Conservation (phyloP, 2,329 filamentous ascomycete genomes). For the Alternaria solani region DNA sequence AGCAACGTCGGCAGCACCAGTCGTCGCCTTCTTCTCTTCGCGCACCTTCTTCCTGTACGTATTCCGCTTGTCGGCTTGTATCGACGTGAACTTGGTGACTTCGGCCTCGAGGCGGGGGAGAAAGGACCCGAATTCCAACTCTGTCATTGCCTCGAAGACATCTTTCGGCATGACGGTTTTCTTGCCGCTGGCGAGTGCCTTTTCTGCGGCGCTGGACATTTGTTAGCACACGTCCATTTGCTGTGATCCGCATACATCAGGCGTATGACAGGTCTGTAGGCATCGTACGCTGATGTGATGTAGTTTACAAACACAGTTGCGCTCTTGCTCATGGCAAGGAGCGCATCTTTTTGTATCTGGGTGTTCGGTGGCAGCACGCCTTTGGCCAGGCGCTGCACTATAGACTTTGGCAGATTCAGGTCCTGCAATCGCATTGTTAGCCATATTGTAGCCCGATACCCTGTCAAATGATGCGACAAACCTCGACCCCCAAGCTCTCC, state of each 20-base stretch:
- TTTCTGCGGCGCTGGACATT: constrained; percentile 73
- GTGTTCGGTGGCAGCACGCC: constrained; percentile 81
- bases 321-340: constrained; percentile 80
- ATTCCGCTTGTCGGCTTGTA: constrained; percentile 77
- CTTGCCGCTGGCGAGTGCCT: constrained; percentile 71
- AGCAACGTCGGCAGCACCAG: neutral
- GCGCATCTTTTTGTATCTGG: constrained; percentile 82
- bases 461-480: constrained; percentile 29
- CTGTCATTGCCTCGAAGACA: constrained; percentile 79
- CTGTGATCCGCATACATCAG: neutral
- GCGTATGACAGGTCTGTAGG: neutral
- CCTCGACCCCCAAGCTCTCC: constrained; percentile 57
- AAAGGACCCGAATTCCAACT: constrained; percentile 77
- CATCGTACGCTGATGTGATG: constrained; percentile 73
- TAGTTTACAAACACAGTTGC: constrained; percentile 86
- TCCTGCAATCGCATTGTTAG: constrained; percentile 54
- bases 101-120: constrained; percentile 76
- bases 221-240: constrained; percentile 2
- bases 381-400: constrained; percentile 81
- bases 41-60: constrained; percentile 75
- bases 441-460: neutral
- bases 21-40: constrained; percentile 63
- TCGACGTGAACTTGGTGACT: constrained; percentile 77
- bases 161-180: constrained; percentile 81
- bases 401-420: constrained; percentile 79